These are phyloP conservation scores for Sugiyamaella neomexicana DNA, from an alignment of 1,139 yeast genomes.

Conservation along the genomic window DNA sequence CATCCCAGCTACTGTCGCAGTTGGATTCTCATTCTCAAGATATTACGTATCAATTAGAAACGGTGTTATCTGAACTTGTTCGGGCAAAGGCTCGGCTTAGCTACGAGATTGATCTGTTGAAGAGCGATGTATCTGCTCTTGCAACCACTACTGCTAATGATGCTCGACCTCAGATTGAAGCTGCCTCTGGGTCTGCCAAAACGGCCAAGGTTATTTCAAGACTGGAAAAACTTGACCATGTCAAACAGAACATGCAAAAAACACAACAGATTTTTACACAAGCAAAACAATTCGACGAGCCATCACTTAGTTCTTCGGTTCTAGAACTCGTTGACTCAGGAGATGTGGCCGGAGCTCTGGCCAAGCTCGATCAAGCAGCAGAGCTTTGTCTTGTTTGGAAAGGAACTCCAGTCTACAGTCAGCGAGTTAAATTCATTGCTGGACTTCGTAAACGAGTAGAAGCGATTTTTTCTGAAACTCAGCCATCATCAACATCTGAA, in stretches of 20 bases:
- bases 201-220: slow-evolving; percentile 26
- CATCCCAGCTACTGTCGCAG: slow-evolving; percentile 38
- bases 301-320: slow-evolving; percentile 27
- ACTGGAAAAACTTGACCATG: slow-evolving; percentile 35
- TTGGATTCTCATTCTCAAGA: slow-evolving; percentile 40
- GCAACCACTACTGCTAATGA: slow-evolving; percentile 30
- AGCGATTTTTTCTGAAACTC: slow-evolving; percentile 19
- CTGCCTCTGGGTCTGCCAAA: slow-evolving; percentile 24
- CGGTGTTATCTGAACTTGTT: slow-evolving; percentile 33
- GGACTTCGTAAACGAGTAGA: slow-evolving; percentile 33
- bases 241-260: slow-evolving; percentile 32
- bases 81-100: slow-evolving; percentile 37
- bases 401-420: slow-evolving; percentile 33
- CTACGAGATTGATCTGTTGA: slow-evolving; percentile 40
- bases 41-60: slow-evolving; percentile 37
- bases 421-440: slow-evolving; percentile 30
- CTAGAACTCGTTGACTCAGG: slow-evolving; percentile 26
- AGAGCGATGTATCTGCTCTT: slow-evolving; percentile 37
- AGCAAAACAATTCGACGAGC: slow-evolving; percentile 35
- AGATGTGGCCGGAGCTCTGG: slow-evolving; percentile 30
- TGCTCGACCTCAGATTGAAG: slow-evolving; percentile 25
- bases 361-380: slow-evolving; percentile 27
- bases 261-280: slow-evolving; percentile 36
- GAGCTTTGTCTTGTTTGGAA: slow-evolving; percentile 36
- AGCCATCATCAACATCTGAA: too few species aligned